Evolutionary conservation across 2,329 filamentous ascomycete genomes (phyloP), one percentile per base, ranked within the genome.

Genomic region (Polytolypa hystricis): DNA sequence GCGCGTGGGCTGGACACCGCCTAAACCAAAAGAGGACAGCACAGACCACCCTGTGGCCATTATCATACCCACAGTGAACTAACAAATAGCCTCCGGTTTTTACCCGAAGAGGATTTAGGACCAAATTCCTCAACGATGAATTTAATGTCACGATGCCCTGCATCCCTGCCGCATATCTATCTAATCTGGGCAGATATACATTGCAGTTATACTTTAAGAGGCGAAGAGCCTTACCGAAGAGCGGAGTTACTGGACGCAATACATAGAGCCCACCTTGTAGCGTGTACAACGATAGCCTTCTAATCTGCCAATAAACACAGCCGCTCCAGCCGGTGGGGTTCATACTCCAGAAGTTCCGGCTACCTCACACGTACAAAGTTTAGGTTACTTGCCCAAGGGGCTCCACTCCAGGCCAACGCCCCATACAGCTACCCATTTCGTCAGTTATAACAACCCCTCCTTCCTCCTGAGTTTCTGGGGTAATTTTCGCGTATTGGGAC

Each of bases 321-420:
- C 35, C 35, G 35, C 35, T 25, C 8, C 18, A 26, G 35, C 35
- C 35, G 28, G 14, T 20, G 14, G 26, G 31, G 25, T 30, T 14
- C 4, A 19, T 12, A 7, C 9, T 10, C 18, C 16, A 7, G 5
- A 31, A 10, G 35, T 37, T 25, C 28, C 35, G 15, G 28, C 28
- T 26, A 37, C 35, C 18, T 37, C 9, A 7, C 14, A 12, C 27
- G 7, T 7, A 25, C 21, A 25, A 25, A n/a, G 21, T 25, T 25
- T 25, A 25, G 21, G 7, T 25, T 25, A 7, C n/a, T 12, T 11
- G 26, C 6, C 3, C 10, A 12, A 29, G 21, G 10, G 8, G 29
- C 27, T 26, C 25, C 29, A 9, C 4, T 8, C 6, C 20, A 23
- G 25, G 20, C 33, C 23, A 20, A 16, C 10, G 4, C 10, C 10